These are phyloP conservation scores for Psidium friedrichsthalianum DNA, from an alignment of 345 rosid species.

Conservation along the genomic window DNA sequence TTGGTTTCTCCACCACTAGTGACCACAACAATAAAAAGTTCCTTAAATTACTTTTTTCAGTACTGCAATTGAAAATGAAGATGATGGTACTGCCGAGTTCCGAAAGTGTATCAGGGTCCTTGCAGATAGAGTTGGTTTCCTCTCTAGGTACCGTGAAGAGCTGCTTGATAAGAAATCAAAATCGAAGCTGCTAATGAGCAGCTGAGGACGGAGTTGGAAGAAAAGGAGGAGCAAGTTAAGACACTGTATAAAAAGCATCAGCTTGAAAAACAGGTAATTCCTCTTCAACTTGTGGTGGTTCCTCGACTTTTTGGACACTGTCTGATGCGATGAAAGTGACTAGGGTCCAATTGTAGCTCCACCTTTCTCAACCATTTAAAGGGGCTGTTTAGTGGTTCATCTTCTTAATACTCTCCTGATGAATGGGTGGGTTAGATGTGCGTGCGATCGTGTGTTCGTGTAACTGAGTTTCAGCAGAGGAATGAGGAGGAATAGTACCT, in stretches of 20 bases:
- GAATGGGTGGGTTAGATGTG: not conserved
- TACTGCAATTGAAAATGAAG: slow-evolving; percentile 58
- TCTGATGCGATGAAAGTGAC: not conserved
- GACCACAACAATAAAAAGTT: not conserved
- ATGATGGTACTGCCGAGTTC: slow-evolving; percentile 63
- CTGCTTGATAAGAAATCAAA: slow-evolving; percentile 56
- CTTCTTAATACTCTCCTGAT: not conserved
- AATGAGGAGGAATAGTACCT: not conserved
- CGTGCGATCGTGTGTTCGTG: not conserved
- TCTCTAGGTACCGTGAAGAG: slow-evolving; percentile 67
- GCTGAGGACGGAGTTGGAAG: slow-evolving; percentile 71
- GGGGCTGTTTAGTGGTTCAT: not conserved
- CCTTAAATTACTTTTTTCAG: slow-evolving; percentile 22
- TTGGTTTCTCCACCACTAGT: not conserved
- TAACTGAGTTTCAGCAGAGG: not conserved
- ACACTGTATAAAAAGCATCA: slow-evolving; percentile 79
- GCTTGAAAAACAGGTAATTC: slow-evolving; percentile 87
- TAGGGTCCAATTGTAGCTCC: not conserved
- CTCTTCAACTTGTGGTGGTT: not conserved
- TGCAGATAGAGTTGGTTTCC: slow-evolving; percentile 71
- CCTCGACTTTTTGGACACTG: not conserved
- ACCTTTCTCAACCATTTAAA: not conserved
- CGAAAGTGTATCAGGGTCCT: slow-evolving; percentile 61
- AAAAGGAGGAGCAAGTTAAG: slow-evolving; percentile 67
- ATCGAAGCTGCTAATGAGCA: slow-evolving; percentile 63